These are phyloP conservation scores for Microstroma glucosiphilum DNA, from an alignment of 1,284 basidiomycete genomes.

Conservation along the genomic window DNA sequence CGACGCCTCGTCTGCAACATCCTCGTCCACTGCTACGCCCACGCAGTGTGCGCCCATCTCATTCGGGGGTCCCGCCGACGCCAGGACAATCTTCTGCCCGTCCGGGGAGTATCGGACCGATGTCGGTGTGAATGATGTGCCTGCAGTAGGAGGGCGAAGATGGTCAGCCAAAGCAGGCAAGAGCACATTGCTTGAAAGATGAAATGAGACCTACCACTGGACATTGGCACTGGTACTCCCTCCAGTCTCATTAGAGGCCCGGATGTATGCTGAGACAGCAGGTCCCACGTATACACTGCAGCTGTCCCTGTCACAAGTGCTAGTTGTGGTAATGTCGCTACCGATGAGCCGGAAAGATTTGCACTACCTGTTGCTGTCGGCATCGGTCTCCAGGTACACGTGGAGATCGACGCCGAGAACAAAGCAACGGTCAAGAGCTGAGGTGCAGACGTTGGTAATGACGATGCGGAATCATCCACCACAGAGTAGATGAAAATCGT, in stretches of 20 bases:
- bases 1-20: not conserved
- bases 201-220: not conserved
- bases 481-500: not conserved
- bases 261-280: not conserved
- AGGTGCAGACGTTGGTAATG: not conserved
- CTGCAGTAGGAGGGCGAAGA: not conserved
- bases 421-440: not conserved
- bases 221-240: not conserved
- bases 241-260: not conserved
- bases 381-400: not conserved
- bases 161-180: not conserved
- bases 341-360: not conserved
- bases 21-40: not conserved
- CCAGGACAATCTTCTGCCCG: not conserved
- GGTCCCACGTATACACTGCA: not conserved
- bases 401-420: not conserved
- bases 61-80: not conserved
- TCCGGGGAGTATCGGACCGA: not conserved
- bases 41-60: conserved; percentile 1
- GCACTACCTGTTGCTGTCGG: not conserved
- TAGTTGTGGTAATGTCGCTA: not conserved
- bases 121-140: not conserved
- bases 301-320: not conserved
- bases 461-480: not conserved
- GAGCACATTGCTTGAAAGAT: no score